These are phyloP conservation scores for Hibiscus trionum DNA, from an alignment of 345 rosid genomes.

Conservation along the genomic window DNA sequence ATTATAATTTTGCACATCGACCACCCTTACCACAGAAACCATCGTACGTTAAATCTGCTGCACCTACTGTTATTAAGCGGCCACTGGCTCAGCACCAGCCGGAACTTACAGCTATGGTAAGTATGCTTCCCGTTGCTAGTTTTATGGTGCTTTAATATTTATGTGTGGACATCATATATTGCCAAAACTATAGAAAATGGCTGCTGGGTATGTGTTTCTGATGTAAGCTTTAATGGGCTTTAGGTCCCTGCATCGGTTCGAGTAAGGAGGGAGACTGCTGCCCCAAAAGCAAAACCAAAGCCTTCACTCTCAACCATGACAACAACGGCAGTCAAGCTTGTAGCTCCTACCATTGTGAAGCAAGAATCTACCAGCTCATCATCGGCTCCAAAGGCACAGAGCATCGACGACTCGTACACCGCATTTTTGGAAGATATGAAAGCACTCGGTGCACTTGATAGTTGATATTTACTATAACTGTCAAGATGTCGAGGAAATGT, in stretches of 20 bases:
- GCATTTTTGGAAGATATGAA: conserved; percentile 98
- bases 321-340: conserved; percentile 28
- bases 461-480: conserved; percentile 25
- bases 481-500: neutral
- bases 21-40: conserved; percentile 67
- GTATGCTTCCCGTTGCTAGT: conserved; percentile 13
- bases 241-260: conserved; percentile 98
- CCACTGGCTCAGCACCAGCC: conserved; percentile 98
- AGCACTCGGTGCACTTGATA: conserved; percentile 94
- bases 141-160: neutral
- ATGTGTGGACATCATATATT: neutral
- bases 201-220: neutral
- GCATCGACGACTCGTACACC: conserved; percentile 80
- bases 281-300: conserved; percentile 67
- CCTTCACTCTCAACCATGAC: conserved; percentile 24
- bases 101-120: conserved; percentile 92
- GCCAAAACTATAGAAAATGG: neutral
- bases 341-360: conserved; percentile 35
- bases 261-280: conserved; percentile 76
- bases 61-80: conserved; percentile 93
- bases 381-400: conserved; percentile 49
- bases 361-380: conserved; percentile 37
- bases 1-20: conserved; percentile 36
- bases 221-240: neutral
- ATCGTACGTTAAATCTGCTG: conserved; percentile 94